phyloP scores from a whole-genome alignment of 768 basidiomycete genomes.

The Phaffia australis region DNA sequence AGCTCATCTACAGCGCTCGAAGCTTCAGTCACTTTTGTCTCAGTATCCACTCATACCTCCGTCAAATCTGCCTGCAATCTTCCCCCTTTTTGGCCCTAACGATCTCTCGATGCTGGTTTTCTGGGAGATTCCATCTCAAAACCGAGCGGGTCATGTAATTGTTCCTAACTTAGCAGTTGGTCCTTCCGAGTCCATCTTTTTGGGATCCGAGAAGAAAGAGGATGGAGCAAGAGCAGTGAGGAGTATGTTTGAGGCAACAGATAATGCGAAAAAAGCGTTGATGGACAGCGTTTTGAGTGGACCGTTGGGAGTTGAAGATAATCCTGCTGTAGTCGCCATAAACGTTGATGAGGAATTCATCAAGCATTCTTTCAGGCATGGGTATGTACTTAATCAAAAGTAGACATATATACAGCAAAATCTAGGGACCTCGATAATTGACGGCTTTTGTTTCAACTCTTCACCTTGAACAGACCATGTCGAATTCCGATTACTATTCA shows the following conservation, averaged over 20 bases:
- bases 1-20: constrained; percentile 39
- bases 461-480: background rate
- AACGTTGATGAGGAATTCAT: constrained; percentile 37
- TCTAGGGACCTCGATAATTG: background rate
- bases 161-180: constrained; percentile 55
- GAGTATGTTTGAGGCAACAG: constrained; percentile 86
- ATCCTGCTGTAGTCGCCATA: constrained; percentile 54
- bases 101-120: constrained; percentile 62
- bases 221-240: constrained; percentile 42
- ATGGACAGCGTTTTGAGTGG: constrained; percentile 56
- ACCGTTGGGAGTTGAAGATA: constrained; percentile 69
- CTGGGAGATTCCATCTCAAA: constrained; percentile 58
- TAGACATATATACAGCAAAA: background rate
- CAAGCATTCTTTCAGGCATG: constrained; percentile 56
- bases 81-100: constrained; percentile 67
- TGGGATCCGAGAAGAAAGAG: constrained; percentile 54
- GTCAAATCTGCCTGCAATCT: constrained; percentile 49
- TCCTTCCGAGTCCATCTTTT: constrained; percentile 56
- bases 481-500: background rate
- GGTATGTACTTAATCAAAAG: constrained; percentile 46
- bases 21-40: constrained; percentile 33
- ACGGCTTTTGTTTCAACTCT: background rate
- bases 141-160: constrained; percentile 53
- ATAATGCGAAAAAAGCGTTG: constrained; percentile 56
- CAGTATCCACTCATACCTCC: constrained; percentile 48